These are phyloP conservation scores for Stevia rebaudiana DNA, from an alignment of 140 eudicot genomes.

Conservation along the genomic window DNA sequence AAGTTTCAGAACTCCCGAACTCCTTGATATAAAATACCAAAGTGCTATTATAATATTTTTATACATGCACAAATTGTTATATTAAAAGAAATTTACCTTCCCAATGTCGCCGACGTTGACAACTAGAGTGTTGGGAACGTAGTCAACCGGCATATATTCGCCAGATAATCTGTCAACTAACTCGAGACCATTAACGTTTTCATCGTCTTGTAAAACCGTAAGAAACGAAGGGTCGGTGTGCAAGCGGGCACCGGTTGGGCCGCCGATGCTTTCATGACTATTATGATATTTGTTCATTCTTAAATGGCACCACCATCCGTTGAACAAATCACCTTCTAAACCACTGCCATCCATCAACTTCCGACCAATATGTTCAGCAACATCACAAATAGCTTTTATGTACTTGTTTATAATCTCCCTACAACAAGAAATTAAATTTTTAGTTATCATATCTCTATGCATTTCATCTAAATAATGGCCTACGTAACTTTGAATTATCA, in stretches of 20 bases:
- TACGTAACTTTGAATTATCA: too few relatives aligned
- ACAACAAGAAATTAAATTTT: neutral
- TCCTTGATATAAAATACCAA: too few relatives aligned
- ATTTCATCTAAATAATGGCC: too few relatives aligned
- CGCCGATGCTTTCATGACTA: constrained; percentile 36
- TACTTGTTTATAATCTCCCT: constrained; percentile 27
- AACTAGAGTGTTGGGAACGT: constrained; percentile 31
- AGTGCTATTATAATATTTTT: too few relatives aligned
- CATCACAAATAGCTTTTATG: constrained; percentile 18
- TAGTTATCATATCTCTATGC: neutral
- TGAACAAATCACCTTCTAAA: constrained; percentile 23
- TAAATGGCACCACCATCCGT: constrained; percentile 39
- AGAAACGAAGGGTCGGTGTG: constrained; percentile 45
- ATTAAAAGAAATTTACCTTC: too few relatives aligned
- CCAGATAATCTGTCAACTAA: constrained; percentile 27
- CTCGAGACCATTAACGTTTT: constrained; percentile 37
- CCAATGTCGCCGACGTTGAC: constrained; percentile 43
- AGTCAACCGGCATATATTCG: constrained; percentile 21
- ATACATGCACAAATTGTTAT: too few relatives aligned
- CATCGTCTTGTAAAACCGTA: constrained; percentile 46
- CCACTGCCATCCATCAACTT: constrained; percentile 21
- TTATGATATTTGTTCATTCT: constrained; percentile 40
- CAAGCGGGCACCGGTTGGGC: constrained; percentile 21
- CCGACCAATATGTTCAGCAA: constrained; percentile 23
- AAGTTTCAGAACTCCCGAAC: too few relatives aligned